Conservation (phyloP, 2,329 filamentous ascomycete genomes). For the Alternaria angustiovoidea region DNA sequence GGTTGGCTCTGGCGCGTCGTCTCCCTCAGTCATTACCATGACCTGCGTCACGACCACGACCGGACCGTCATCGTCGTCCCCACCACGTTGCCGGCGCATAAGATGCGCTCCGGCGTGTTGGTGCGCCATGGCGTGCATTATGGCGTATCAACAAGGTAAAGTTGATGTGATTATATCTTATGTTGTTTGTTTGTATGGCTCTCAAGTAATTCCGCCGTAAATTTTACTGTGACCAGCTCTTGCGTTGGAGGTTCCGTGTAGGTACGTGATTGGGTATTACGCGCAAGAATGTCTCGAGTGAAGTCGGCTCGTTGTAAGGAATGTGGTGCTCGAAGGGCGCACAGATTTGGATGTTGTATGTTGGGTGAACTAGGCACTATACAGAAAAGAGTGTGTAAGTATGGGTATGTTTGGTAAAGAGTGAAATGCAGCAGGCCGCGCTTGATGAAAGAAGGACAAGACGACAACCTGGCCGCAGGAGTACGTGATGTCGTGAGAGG, state of each 20-base stretch:
- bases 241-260: constrained; percentile 7
- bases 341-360: constrained; percentile 34
- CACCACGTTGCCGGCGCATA: constrained; percentile 37
- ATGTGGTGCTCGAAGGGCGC: constrained; percentile 33
- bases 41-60: constrained; percentile 45
- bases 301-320: constrained; percentile 35
- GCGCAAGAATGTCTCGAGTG: constrained; percentile 25
- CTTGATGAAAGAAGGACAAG: constrained; percentile 50
- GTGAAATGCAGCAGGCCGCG: constrained; percentile 46
- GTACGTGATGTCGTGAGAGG: constrained; percentile 26
- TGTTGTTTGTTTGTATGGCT: background rate
- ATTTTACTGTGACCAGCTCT: constrained; percentile 21
- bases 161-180: constrained; percentile 4
- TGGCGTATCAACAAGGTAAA: constrained; percentile 8
- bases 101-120: constrained; percentile 40
- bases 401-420: constrained; percentile 37
- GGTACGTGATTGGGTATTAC: constrained; percentile 35
- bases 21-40: constrained; percentile 61
- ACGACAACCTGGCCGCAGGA: constrained; percentile 51
- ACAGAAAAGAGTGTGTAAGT: constrained; percentile 44
- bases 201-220: background rate
- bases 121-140: constrained; percentile 29
- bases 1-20: constrained; percentile 54
- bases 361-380: constrained; percentile 38
- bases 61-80: constrained; percentile 19